Base-by-base conservation (phyloP, 179 eudicot genomes). In the Silene coronaria region DNA sequence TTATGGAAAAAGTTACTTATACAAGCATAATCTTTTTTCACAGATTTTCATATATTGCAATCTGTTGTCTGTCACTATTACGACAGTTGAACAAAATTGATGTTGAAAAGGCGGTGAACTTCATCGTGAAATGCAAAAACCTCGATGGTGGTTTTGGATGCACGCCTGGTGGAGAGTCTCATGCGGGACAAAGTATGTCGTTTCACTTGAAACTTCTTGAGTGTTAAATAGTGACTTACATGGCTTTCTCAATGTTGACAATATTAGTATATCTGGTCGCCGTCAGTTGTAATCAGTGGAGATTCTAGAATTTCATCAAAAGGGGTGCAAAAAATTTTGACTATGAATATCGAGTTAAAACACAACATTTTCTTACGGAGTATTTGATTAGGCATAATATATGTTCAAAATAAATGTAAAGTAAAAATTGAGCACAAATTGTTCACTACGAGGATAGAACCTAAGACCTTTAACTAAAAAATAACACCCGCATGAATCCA, bases 71-170 rank as follows among this genome's bases (percentile, higher is more conserved):
- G 21, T 85, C 98, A 59, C 81, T 94, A 63, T 67, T 94, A 77
- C 89, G 70, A 75, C 91, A 84, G 64, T 80, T 92, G 90, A 90
- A 89, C 79, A 88, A 79, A 81, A 90, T 94, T 69, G 83, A 94
- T 78, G 96, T 89, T 80, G 94, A 89, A 81, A 94, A 83, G 77
- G 97, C 98, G 45, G 98, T 94, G 51, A 74, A 86, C 79, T 91
- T 89, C 85, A 85, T 94, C 19, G 88, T 92, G 16, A 91, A 91
- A 76, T 94, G 98, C 92, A 91, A 88, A 89, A 92, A 94, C 78
- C 75, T 89, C 32, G 97, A 94, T 83, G 97, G 98, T 51, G 98
- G 98, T 79, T 93, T 93, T 82, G 98, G 98, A 83, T 85, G 97
- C 84, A 89, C 92, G 12, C 97, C 97, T 70, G 98, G 98, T 78